Evolutionary conservation across 106 monocot genomes (phyloP), one percentile per base, ranked within the genome.

Genomic region (Acorus gramineus): DNA sequence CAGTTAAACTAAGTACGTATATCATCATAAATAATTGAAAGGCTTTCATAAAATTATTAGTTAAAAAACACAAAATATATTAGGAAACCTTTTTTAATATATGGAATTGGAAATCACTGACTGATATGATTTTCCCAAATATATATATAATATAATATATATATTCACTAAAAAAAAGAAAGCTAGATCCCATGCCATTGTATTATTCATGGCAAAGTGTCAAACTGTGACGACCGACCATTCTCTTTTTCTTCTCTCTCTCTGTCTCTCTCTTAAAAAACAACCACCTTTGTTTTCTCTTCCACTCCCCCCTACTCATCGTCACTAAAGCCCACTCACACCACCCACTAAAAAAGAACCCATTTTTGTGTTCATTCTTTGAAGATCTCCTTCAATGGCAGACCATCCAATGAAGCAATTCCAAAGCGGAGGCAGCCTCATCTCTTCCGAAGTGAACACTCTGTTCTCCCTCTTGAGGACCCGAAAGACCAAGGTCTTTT

Each of bases 401-500:
- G 64, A 64, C 13, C 66, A 45, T 9, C 60, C 47, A 46, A 71
- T 66, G 56, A 62, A 11, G 6, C 68, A 11, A 4, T 14, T 60
- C 62, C 14, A 6, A 2, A 51, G 50, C 12, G 47, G 46, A 3
- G 42, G 46, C 57, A 28, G 28, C 28, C 28, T 0, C 1, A 42
- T 53, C 4, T 46, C 51, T 14, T 66, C 63, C 42, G 77, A 77
- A 28, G 28, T 28, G 28, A 28, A 28, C 1, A 28, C 28, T 28
- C 28, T 28, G 46, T 50, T 72, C 56, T 55, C 64, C 2, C 7
- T 60, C 6, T 3, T 59, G 5, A 57, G 52, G 42, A 42, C 65
- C 2, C 59, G 82, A 47, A 64, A 71, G 28, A 77, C 80, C 42
- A 87, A 77, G 73, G 50, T 80, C 46, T 74, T 83, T 57, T 64